phyloP scores from a whole-genome alignment of 2,329 filamentous ascomycete genomes.

The Aspergillus proliferans region DNA sequence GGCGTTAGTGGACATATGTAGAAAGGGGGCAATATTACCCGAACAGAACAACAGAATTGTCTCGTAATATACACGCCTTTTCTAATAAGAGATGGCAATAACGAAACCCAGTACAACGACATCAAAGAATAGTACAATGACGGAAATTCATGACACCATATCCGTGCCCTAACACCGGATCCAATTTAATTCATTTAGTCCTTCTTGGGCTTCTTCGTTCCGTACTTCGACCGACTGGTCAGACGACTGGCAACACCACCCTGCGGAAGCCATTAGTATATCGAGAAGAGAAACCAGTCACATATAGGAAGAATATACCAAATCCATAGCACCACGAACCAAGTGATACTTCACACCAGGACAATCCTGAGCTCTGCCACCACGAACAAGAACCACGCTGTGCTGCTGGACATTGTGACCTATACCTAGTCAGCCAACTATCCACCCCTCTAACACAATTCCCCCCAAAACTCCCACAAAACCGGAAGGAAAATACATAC shows the following conservation, averaged over 20 bases:
- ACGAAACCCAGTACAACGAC: too few species aligned
- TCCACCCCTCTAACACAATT: not conserved
- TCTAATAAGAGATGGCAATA: too few species aligned
- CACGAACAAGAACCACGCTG: slow-evolving; percentile 91
- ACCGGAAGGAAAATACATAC: slow-evolving; percentile 26
- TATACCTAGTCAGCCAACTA: slow-evolving; percentile 17
- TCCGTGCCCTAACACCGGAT: not conserved
- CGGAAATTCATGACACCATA: not conserved
- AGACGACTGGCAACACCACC: slow-evolving; percentile 82
- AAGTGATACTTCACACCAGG: slow-evolving; percentile 96
- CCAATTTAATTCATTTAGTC: slow-evolving; percentile 35
- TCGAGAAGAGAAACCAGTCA: not conserved
- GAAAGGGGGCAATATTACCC: too few species aligned
- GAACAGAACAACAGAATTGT: too few species aligned
- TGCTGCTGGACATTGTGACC: slow-evolving; percentile 98
- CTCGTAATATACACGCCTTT: too few species aligned
- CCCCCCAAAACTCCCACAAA: not conserved
- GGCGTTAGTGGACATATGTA: too few species aligned
- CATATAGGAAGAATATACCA: slow-evolving; percentile 56
- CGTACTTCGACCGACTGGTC: slow-evolving; percentile 89
- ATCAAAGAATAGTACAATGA: not conserved
- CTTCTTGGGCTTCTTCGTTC: slow-evolving; percentile 96
- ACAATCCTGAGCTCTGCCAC: slow-evolving; percentile 91
- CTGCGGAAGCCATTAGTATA: slow-evolving; percentile 42
- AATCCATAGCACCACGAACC: slow-evolving; percentile 82